phyloP scores from a whole-genome alignment of 2,329 filamentous ascomycete genomes.

The Aspergillus sp. region DNA sequence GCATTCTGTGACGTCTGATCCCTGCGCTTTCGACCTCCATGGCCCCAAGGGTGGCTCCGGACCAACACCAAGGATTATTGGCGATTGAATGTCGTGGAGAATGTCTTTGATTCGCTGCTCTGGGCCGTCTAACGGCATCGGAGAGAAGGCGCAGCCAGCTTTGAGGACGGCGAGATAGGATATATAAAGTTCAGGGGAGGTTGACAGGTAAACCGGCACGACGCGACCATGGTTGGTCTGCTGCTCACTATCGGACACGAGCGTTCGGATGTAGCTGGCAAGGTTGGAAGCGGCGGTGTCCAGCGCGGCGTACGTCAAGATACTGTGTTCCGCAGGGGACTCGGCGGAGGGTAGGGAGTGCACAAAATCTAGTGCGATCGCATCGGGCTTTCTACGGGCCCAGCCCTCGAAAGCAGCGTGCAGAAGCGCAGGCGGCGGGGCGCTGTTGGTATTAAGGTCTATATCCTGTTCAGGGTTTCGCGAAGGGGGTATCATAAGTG shows the following conservation, averaged over 20 bases:
- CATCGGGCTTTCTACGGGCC: constrained; percentile 20
- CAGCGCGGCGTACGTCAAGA: constrained; percentile 25
- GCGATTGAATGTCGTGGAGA: constrained; percentile 26
- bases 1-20: neutral
- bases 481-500: constrained; percentile 22
- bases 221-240: constrained; percentile 13
- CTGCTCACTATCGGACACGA: constrained; percentile 4
- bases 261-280: constrained; percentile 17
- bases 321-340: constrained; percentile 19
- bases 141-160: constrained; percentile 37
- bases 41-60: constrained; percentile 13
- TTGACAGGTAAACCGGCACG: constrained; percentile 29
- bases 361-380: constrained; percentile 28
- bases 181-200: constrained; percentile 39
- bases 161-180: constrained; percentile 38
- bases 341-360: constrained; percentile 20
- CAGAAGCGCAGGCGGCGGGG: constrained; percentile 16
- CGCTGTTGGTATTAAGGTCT: neutral
- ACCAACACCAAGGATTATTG: constrained; percentile 21
- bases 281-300: constrained; percentile 22
- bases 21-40: constrained; percentile 3
- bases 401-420: constrained; percentile 27
- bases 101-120: constrained; percentile 25
- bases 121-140: constrained; percentile 38
- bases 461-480: constrained; percentile 7